Percentiles rank a stretch among this genome's conserved stretches.
These are phyloP conservation scores for Ophiocordyceps camponoti-saundersi DNA, from an alignment of 2,329 filamentous ascomycete genomes.

Conservation along the genomic window DNA sequence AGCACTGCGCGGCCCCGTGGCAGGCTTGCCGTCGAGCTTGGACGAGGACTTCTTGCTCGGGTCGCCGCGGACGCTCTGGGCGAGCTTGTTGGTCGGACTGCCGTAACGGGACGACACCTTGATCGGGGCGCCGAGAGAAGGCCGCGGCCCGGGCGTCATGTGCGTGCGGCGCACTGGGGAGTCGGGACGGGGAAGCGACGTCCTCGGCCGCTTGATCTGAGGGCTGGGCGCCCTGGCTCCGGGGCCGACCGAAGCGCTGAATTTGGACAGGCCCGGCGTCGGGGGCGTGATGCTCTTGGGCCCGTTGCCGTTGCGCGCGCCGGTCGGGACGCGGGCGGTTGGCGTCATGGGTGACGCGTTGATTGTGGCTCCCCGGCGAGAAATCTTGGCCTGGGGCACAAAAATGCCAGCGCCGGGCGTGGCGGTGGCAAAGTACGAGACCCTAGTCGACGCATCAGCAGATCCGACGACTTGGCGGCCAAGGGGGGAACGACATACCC, in stretches of 20 bases:
- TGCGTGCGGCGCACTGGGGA: conserved; percentile 62
- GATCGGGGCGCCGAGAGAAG: conserved; percentile 32
- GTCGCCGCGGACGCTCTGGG: conserved; percentile 47
- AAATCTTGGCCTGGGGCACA: conserved; percentile 67
- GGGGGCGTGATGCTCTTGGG: conserved; percentile 46
- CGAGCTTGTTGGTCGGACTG: conserved; percentile 38
- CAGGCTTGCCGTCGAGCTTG: conserved; percentile 30
- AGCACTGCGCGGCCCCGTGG: conserved; percentile 37
- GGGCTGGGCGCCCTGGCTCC: conserved; percentile 52
- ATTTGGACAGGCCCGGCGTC: conserved; percentile 52
- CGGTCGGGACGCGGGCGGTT: conserved; percentile 41
- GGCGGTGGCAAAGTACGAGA: conserved; percentile 68
- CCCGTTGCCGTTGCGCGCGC: conserved; percentile 35
- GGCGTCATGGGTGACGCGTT: conserved; percentile 49
- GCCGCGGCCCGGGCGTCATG: conserved; percentile 40
- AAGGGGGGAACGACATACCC: conserved; percentile 39
- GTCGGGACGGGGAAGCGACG: conserved; percentile 73
- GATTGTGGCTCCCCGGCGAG: conserved; percentile 41
- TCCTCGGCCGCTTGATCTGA: conserved; percentile 50
- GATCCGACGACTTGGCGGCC: not conserved
- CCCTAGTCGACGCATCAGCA: conserved; percentile 18
- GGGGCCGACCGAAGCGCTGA: conserved; percentile 77
- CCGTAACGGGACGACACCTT: conserved; percentile 16
- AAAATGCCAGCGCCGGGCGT: conserved; percentile 81
- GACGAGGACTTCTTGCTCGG: conserved; percentile 35